Base-by-base conservation (phyloP, 2,329 filamentous ascomycete genomes). In the Calonectria multiphialidica region DNA sequence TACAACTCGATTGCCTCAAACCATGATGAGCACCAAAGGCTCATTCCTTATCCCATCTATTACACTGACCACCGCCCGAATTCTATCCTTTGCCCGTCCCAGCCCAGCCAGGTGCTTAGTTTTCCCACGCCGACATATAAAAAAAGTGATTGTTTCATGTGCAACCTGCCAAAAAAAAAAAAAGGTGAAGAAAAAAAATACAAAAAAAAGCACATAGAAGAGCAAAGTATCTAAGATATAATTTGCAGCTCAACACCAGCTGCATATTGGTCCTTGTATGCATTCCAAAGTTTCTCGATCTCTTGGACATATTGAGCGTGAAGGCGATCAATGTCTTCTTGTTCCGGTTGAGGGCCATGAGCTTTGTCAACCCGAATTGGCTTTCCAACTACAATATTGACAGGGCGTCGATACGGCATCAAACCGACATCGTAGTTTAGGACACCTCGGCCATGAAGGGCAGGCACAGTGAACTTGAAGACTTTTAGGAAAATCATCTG, bases 401-500 rank as follows among this genome's bases (percentile, higher is more conserved):
- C 87, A 13, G 95, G 93, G 63, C 93, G 89, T 15, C 97, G 92
- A 83, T 98, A 98, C 0, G 97, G 97, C 94, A 98, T 95, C 79
- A 98, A 86, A 5, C 97, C 97, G 16, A 98, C 95, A 82, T 99
- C 97, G 81, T 99, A 98, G 83, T 99, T 99, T 86, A 98, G 98
- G 47, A 98, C 93, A 15, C 96, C 96, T 30, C 96, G 87, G 3
- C 96, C 96, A 82, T 98, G 95, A 79, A 98, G 93, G 33, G 98
- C 89, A 1, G 97, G 96, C 13, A 98, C 89, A 0, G 97, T 98
- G 80, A 98, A 99, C 64, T 97, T 97, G 87, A 97, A 92, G 7
- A 93, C 87, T 77, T 93, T 94, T 84, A 98, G 96, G 69, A 97
- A 87, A 33, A 95, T 85, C 86, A 98, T 91, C 84, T 99, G 97